Percentiles rank a stretch among this genome's conserved stretches.
Conservation (phyloP, 2,329 filamentous ascomycete species). For the Penicillium sp. region DNA sequence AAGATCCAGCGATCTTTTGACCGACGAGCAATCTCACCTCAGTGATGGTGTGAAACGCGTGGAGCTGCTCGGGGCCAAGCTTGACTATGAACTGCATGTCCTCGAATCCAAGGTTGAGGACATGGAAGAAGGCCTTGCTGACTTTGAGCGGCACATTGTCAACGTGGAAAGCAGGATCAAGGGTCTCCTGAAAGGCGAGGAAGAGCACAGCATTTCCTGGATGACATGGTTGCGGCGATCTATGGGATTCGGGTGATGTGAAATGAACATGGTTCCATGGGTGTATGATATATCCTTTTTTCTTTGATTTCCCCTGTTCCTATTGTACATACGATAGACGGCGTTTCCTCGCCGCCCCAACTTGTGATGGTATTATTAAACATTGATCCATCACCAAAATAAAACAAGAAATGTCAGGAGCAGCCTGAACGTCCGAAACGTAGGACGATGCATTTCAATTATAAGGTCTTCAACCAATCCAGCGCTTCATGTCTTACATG, state of each 20-base stretch:
- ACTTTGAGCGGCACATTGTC: slow-evolving; percentile 73
- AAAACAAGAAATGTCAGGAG: slow-evolving; percentile 1
- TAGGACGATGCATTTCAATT: neutral
- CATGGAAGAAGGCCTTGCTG: slow-evolving; percentile 72
- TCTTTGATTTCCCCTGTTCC: slow-evolving; percentile 14
- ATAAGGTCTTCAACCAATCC: neutral
- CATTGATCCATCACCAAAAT: slow-evolving; percentile 13
- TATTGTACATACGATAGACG: slow-evolving; percentile 26
- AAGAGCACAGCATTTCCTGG: slow-evolving; percentile 59
- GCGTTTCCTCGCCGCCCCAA: slow-evolving; percentile 14
- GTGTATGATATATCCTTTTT: slow-evolving; percentile 17
- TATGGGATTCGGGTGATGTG: slow-evolving; percentile 20
- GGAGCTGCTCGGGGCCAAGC: slow-evolving; percentile 72
- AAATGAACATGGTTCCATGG: slow-evolving; percentile 2
- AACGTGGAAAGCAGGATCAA: slow-evolving; percentile 63
- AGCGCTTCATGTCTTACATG: slow-evolving; percentile 31
- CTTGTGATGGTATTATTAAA: slow-evolving; percentile 18
- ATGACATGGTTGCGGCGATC: slow-evolving; percentile 50
- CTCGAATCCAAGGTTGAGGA: slow-evolving; percentile 78
- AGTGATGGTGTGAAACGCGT: slow-evolving; percentile 71
- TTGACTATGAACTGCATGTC: slow-evolving; percentile 85
- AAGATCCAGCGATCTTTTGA: slow-evolving; percentile 62
- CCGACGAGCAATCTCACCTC: slow-evolving; percentile 62
- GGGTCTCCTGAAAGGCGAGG: slow-evolving; percentile 58
- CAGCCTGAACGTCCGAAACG: neutral